These are phyloP conservation scores for Adansonia rubrostipa DNA, from an alignment of 441 rosid genomes.

Conservation along the genomic window DNA sequence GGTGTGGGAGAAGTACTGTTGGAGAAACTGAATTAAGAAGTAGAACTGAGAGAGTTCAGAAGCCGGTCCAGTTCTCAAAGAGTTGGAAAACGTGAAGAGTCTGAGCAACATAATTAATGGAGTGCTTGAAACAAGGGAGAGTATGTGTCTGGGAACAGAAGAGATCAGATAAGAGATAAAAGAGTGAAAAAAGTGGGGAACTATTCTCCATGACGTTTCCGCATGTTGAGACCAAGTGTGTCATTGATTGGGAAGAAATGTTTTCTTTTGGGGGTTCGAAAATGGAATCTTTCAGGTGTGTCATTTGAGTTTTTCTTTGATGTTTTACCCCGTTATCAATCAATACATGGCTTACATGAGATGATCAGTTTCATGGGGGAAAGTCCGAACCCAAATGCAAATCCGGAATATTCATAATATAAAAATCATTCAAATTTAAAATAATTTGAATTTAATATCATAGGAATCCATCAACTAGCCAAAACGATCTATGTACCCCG, in stretches of 20 bases:
- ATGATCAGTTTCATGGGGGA: no score
- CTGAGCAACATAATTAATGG: slow-evolving; percentile 35
- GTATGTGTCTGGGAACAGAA: slow-evolving; percentile 83
- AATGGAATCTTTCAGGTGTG: no score
- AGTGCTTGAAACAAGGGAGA: slow-evolving; percentile 27
- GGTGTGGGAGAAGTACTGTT: background rate
- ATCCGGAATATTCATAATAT: no score
- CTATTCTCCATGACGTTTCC: slow-evolving; percentile 32
- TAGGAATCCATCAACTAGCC: no score
- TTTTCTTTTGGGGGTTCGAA: slow-evolving; percentile 32
- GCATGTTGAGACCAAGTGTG: slow-evolving; percentile 46
- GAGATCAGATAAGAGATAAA: slow-evolving; percentile 32
- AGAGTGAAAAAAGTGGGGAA: slow-evolving; percentile 20
- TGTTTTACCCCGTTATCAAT: no score
- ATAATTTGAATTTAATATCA: no score
- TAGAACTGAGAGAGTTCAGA: slow-evolving; percentile 31
- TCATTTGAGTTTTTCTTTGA: no score
- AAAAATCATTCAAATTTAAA: no score
- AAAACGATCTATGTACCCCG: no score
- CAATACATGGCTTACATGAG: no score
- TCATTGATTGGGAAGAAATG: slow-evolving; percentile 52
- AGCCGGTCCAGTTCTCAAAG: slow-evolving; percentile 31
- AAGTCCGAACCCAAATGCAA: no score
- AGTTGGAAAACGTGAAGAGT: slow-evolving; percentile 59
- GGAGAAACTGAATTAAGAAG: slow-evolving; percentile 11